phyloP scores from a whole-genome alignment of 2,329 filamentous ascomycete species.

The Penicillium sp. region DNA sequence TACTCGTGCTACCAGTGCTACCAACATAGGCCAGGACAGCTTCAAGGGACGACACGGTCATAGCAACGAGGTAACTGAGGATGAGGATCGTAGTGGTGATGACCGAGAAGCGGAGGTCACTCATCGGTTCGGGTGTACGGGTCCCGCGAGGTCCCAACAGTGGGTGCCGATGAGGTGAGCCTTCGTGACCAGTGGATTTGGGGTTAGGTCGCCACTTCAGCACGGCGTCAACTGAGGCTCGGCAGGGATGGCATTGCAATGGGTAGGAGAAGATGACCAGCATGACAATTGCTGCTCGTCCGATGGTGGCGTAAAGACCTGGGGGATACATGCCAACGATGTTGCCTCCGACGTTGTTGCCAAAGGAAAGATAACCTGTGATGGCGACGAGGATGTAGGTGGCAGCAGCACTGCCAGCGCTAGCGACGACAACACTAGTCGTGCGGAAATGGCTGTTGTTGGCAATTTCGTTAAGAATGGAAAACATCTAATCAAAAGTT shows the following conservation, averaged over 20 bases:
- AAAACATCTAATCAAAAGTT: conserved; percentile 75
- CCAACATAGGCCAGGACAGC: conserved; percentile 94
- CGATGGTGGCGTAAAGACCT: conserved; percentile 82
- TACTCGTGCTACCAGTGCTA: conserved; percentile 89
- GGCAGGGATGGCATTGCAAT: conserved; percentile 91
- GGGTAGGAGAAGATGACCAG: conserved; percentile 97
- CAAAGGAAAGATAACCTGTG: conserved; percentile 94
- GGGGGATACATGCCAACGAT: conserved; percentile 88
- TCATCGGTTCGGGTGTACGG: conserved; percentile 64
- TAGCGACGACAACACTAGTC: conserved; percentile 74
- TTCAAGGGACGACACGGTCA: conserved; percentile 87
- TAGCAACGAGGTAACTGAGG: conserved; percentile 80
- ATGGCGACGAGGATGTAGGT: conserved; percentile 91
- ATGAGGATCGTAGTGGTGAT: conserved; percentile 86
- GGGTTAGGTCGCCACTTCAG: conserved; percentile 76
- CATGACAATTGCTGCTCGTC: conserved; percentile 90
- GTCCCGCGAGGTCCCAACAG: conserved; percentile 39
- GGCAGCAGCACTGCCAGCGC: conserved; percentile 82
- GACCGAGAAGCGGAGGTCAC: conserved; percentile 82
- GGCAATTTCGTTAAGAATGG: conserved; percentile 90
- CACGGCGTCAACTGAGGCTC: conserved; percentile 93
- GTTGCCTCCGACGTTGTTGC: conserved; percentile 84
- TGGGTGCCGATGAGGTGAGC: conserved; percentile 45
- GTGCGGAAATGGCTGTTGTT: conserved; percentile 79
- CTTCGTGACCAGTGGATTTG: conserved; percentile 38